Conservation (phyloP, 331 rosid species). For the Acacia concinna region DNA sequence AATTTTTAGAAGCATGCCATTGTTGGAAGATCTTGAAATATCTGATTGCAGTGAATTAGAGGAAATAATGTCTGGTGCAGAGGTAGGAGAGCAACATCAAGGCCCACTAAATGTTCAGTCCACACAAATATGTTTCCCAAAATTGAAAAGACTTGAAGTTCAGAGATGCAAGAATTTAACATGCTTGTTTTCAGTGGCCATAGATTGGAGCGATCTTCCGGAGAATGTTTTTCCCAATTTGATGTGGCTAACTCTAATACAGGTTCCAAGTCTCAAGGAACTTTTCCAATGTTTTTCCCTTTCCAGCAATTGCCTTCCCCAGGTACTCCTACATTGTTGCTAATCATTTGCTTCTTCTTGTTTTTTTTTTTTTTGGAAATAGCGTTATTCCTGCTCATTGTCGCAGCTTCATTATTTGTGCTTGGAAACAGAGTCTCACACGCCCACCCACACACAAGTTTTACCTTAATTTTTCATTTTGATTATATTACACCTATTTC, state of each 20-base stretch:
- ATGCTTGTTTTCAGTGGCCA: not conserved
- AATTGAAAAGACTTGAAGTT: rapidly evolving
- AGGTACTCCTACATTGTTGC: not conserved
- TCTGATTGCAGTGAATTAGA: not conserved
- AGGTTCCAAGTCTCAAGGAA: not conserved
- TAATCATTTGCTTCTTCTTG: too few relatives aligned
- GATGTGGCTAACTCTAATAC: rapidly evolving
- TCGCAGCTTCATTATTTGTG: too few relatives aligned
- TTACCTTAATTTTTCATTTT: too few relatives aligned
- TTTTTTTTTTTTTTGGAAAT: too few relatives aligned
- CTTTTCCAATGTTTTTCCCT: not conserved
- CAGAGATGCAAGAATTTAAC: not conserved
- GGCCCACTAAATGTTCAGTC: not conserved
- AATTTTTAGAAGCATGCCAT: not conserved
- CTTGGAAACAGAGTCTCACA: too few relatives aligned
- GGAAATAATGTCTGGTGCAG: not conserved
- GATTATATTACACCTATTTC: too few relatives aligned
- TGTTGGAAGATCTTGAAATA: not conserved
- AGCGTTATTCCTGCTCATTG: too few relatives aligned
- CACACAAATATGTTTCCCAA: not conserved
- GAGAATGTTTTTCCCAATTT: not conserved
- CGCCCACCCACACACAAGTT: too few relatives aligned
- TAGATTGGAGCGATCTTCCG: not conserved
- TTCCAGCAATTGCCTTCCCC: not conserved
- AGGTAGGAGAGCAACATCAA: not conserved